These are phyloP conservation scores for Microcos paniculata DNA, from an alignment of 345 rosid species.

Conservation along the genomic window DNA sequence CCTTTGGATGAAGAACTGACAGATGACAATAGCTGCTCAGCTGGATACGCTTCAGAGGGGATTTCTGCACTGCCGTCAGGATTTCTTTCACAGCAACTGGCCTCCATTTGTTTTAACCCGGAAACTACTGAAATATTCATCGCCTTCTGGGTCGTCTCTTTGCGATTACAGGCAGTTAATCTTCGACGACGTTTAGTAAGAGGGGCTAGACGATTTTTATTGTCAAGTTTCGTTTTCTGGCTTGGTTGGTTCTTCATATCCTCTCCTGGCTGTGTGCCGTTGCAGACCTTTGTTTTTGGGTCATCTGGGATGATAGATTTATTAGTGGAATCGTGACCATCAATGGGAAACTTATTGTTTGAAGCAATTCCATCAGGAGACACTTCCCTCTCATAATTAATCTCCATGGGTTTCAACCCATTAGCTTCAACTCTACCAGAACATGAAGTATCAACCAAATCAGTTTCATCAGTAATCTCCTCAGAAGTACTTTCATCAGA, in stretches of 20 bases:
- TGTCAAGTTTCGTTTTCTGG: constrained; percentile 23
- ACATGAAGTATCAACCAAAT: constrained; percentile 25
- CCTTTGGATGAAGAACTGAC: constrained; percentile 30
- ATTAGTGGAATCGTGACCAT: constrained; percentile 15
- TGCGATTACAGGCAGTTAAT: constrained; percentile 22
- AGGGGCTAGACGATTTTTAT: constrained; percentile 21
- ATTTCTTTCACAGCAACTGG: constrained; percentile 16
- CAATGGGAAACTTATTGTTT: constrained; percentile 13
- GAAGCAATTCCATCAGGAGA: constrained; percentile 21
- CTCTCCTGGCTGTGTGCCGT: constrained; percentile 21
- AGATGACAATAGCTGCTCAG: constrained; percentile 30
- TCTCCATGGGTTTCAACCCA: constrained; percentile 21
- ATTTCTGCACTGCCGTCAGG: constrained; percentile 11
- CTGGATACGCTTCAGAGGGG: constrained; percentile 17
- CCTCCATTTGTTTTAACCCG: constrained; percentile 24
- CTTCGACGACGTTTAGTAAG: constrained; percentile 25
- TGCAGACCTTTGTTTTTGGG: constrained; percentile 16
- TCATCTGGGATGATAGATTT: constrained; percentile 16
- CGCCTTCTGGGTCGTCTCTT: constrained; percentile 15
- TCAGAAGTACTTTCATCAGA: constrained; percentile 37
- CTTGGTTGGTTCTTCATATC: constrained; percentile 17
- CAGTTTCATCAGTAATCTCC: constrained; percentile 29
- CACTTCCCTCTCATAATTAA: constrained; percentile 3
- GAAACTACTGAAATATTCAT: neutral
- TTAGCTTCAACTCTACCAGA: constrained; percentile 26